Evolutionary conservation across 257 asterid genomes (phyloP).

Genomic region (Euphrasia confusa): DNA sequence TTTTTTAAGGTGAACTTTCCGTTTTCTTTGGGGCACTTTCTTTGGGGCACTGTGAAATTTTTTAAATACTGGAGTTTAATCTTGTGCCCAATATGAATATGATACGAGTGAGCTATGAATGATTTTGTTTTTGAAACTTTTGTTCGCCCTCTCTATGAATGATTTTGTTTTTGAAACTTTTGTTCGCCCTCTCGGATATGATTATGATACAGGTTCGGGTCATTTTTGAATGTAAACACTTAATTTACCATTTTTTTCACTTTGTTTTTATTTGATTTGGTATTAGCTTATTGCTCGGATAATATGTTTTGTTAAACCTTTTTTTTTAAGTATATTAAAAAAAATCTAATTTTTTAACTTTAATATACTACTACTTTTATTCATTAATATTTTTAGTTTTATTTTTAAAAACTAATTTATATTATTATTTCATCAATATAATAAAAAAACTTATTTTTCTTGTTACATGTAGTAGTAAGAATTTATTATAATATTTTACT

Average conservation of each 20-base stretch:
- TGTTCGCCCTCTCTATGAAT: constrained; percentile 18
- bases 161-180: constrained; percentile 27
- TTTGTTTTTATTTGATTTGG: neutral
- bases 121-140: constrained; percentile 27
- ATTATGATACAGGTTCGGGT: constrained; percentile 22
- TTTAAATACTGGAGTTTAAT: constrained; percentile 16
- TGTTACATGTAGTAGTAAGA: no score
- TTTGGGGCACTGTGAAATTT: constrained; percentile 30
- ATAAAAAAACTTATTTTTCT: no score
- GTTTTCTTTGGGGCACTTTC: constrained; percentile 32
- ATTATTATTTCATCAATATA: no score
- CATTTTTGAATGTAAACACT: constrained; percentile 25
- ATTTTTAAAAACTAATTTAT: no score
- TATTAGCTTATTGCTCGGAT: no score
- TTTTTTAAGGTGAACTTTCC: constrained; percentile 28
- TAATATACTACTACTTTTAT: no score
- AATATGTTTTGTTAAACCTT: no score
- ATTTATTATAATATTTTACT: no score
- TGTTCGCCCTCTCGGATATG: constrained; percentile 13
- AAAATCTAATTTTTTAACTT: no score
- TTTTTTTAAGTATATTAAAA: no score
- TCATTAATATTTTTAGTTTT: no score
- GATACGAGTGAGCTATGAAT: constrained; percentile 27
- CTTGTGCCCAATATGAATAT: constrained; percentile 23
- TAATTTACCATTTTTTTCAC: constrained; percentile 11